Conservation (phyloP, 106 monocot species). For the Dendrobium officinale region DNA sequence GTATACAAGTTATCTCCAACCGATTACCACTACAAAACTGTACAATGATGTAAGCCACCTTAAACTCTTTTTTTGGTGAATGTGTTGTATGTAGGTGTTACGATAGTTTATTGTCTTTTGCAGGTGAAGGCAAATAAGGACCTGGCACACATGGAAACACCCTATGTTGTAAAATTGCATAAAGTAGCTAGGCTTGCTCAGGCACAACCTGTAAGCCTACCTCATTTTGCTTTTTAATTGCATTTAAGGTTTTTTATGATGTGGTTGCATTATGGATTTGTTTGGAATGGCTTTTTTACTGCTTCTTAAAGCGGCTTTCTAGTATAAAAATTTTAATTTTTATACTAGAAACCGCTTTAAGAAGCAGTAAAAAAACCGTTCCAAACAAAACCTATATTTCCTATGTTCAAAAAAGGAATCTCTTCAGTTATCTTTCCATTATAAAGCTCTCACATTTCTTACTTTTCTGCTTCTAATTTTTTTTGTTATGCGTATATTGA, state of each 20-base stretch:
- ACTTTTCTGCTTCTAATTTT: neutral
- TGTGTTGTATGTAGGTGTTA: neutral
- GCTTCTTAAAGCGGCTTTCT: too few relatives aligned
- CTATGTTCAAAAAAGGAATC: too few relatives aligned
- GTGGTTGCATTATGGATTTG: too few relatives aligned
- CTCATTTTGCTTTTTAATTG: neutral
- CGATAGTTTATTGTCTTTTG: constrained; percentile 2
- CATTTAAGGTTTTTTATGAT: neutral
- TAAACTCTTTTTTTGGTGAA: neutral
- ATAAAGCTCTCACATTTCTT: too few relatives aligned
- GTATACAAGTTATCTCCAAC: constrained; percentile 93
- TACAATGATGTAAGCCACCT: constrained; percentile 76
- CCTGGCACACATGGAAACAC: constrained; percentile 86
- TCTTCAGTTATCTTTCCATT: too few relatives aligned
- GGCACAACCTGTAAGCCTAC: constrained; percentile 44
- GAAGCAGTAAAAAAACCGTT: too few relatives aligned
- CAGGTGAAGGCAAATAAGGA: constrained; percentile 91
- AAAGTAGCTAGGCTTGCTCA: constrained; percentile 76
- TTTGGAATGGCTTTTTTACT: too few relatives aligned
- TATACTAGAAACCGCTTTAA: too few relatives aligned
- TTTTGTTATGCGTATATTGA: neutral
- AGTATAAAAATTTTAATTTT: too few relatives aligned
- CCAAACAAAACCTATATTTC: too few relatives aligned
- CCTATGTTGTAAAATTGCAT: constrained; percentile 96
- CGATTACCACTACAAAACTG: constrained; percentile 81